A percentile compares a stretch with the other conserved stretches of the same genome.
Evolutionary conservation across 441 rosid genomes (phyloP).

Genomic region (Melastoma candidum): DNA sequence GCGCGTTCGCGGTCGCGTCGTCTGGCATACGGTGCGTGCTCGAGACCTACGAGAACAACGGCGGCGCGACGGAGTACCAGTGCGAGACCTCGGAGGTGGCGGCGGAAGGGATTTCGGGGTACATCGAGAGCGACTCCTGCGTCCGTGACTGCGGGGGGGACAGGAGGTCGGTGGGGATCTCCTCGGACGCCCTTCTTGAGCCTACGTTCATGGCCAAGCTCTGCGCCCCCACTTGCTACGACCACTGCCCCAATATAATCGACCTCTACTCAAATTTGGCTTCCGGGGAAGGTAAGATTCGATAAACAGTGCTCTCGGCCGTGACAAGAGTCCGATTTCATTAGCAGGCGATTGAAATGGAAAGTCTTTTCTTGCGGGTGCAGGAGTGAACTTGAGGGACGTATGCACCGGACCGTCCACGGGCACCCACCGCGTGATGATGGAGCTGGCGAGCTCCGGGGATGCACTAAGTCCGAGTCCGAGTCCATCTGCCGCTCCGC

Average conservation of each 20-base stretch:
- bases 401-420: no score
- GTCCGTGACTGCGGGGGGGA: conserved; percentile 3
- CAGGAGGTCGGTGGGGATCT: conserved; percentile 2
- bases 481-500: no score
- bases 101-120: conserved; percentile 6
- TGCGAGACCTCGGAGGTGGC: conserved; percentile 8
- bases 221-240: conserved; percentile 3
- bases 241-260: background rate
- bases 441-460: no score
- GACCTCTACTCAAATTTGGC: conserved; percentile 5
- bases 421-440: no score
- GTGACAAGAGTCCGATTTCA: no score
- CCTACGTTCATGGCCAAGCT: conserved; percentile 1
- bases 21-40: conserved; percentile 8
- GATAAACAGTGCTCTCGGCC: no score
- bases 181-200: conserved; percentile 5
- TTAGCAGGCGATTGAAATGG: no score
- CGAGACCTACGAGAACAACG: background rate
- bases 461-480: no score
- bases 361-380: no score
- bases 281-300: conserved; percentile 1
- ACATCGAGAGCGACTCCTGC: background rate
- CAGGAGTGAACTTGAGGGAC: no score
- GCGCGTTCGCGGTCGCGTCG: conserved; percentile 8
- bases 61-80: conserved; percentile 3